Evolutionary conservation across 805 yeast species (phyloP).

Genomic region (Candida montana): DNA sequence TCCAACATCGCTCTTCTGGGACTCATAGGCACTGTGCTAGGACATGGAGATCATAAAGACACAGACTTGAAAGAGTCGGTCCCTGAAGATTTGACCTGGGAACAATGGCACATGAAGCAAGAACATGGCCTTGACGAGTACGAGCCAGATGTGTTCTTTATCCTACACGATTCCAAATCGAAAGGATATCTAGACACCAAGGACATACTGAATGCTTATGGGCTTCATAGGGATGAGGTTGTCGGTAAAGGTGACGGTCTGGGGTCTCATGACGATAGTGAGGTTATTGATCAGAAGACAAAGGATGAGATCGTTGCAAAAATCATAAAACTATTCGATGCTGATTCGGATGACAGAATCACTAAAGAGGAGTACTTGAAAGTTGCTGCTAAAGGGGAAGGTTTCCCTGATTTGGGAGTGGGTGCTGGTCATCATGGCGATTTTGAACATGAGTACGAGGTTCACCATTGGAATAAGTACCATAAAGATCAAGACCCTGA

Average conservation of each 20-base stretch:
- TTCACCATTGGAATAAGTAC: constrained; percentile 87
- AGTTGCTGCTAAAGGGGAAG: constrained; percentile 57
- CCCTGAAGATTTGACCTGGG: constrained; percentile 64
- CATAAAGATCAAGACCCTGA: constrained; percentile 80
- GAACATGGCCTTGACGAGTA: constrained; percentile 78
- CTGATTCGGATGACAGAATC: constrained; percentile 59
- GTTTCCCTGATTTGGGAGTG: constrained; percentile 85
- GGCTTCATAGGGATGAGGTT: constrained; percentile 62
- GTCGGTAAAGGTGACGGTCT: constrained; percentile 89
- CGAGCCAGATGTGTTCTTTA: constrained; percentile 73
- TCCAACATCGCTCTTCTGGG: no score
- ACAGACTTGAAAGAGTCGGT: constrained; percentile 27
- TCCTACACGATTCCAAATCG: constrained; percentile 65
- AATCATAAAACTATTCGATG: constrained; percentile 58
- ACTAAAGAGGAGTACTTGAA: constrained; percentile 64
- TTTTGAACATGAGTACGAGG: constrained; percentile 89
- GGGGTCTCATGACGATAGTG: constrained; percentile 71
- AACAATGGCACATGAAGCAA: constrained; percentile 83
- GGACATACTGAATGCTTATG: constrained; percentile 80
- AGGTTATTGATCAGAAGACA: constrained; percentile 49
- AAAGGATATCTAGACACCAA: constrained; percentile 48
- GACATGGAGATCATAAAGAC: constrained; percentile 17
- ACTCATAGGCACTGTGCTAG: not conserved
- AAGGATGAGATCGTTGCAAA: constrained; percentile 47
- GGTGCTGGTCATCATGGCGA: constrained; percentile 95